Base-by-base conservation (phyloP, 129 eudicot species). In the Heracleum sosnowskyi region DNA sequence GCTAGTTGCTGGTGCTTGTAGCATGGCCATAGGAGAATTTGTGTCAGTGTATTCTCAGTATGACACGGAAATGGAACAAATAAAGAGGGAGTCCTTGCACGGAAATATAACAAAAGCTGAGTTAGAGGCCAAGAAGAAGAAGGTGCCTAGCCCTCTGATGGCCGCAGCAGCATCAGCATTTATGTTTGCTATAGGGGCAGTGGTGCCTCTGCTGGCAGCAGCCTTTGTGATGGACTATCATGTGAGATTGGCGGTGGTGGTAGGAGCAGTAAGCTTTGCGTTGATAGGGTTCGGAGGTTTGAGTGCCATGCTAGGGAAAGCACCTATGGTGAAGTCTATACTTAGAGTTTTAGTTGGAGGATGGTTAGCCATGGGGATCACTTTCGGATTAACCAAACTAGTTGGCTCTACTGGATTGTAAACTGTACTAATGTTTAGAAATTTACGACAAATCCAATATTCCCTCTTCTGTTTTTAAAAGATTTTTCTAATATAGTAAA, bases 11-110 rank as follows among this genome's bases (percentile, higher is more conserved):
- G 93, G 96, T 34, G 90, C 96, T 13, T 91, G 85, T 81, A 89
- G 91, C 85, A 91, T 89, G 97, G 93, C 91, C 71, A 86, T 90
- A 24, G 92, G 92, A 12, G 96, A 90, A 49, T 90, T 86, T 29
- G 96, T 91, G 8, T 91, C 92, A 0, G 93, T 89, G 37, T 91
- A 87, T 73, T 91, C 97, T 1, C 97, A 89, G 81, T 87, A 84
- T 15, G 96, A 92, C 72, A 89, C 83, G 33, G 96, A 92, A 77
- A 80, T 86, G 86, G 88, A 91, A 18, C 96, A 92, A 78, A 71
- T 88, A 18, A 80, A 85, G 75, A 86, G 96, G 74, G 88, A 88
- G 10, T 28, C 62, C 0, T 13, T 46, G 37, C 75, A 37, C 70
- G 77, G 55, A 26, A 10, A 40, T 15, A 49, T 69, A 8, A 81